Evolutionary conservation across 2,329 filamentous ascomycete genomes (phyloP).

Genomic region (Nothophoma quercina): DNA sequence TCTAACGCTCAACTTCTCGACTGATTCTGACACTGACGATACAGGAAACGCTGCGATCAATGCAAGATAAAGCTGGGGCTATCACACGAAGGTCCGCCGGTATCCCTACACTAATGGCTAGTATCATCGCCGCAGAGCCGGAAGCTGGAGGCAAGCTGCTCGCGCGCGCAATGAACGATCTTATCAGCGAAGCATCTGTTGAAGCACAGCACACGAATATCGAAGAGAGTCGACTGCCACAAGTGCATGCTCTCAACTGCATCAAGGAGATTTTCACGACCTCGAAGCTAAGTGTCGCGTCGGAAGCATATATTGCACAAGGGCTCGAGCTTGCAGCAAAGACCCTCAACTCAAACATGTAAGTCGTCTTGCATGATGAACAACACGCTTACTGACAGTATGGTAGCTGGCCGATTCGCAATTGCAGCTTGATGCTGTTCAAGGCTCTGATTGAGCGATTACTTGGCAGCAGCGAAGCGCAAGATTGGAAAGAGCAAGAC

Average conservation of each 20-base stretch:
- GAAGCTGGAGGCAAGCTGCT: constrained; percentile 66
- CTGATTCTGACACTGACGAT: background rate
- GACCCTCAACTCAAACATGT: constrained; percentile 80
- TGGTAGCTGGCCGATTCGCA: constrained; percentile 86
- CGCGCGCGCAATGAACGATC: constrained; percentile 67
- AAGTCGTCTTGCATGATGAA: constrained; percentile 41
- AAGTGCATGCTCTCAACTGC: constrained; percentile 95
- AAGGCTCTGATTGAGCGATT: constrained; percentile 82
- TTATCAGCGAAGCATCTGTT: constrained; percentile 66
- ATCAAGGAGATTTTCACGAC: constrained; percentile 91
- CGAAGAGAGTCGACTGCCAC: constrained; percentile 70
- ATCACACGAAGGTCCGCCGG: constrained; percentile 89
- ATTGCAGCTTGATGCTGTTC: constrained; percentile 89
- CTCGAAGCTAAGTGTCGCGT: constrained; percentile 74
- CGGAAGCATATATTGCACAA: constrained; percentile 76
- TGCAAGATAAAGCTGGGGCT: constrained; percentile 78
- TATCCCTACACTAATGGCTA: constrained; percentile 84
- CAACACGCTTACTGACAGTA: constrained; percentile 5
- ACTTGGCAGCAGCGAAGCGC: constrained; percentile 73
- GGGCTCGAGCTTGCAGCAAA: constrained; percentile 81
- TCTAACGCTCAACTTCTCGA: fast-evolving
- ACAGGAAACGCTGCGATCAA: constrained; percentile 71
- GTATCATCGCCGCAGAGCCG: constrained; percentile 75
- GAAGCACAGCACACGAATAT: constrained; percentile 63
- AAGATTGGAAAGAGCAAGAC: constrained; percentile 64